These are phyloP conservation scores for Filosporella fistucella DNA, from an alignment of 495 filamentous ascomycete genomes.

Conservation along the genomic window DNA sequence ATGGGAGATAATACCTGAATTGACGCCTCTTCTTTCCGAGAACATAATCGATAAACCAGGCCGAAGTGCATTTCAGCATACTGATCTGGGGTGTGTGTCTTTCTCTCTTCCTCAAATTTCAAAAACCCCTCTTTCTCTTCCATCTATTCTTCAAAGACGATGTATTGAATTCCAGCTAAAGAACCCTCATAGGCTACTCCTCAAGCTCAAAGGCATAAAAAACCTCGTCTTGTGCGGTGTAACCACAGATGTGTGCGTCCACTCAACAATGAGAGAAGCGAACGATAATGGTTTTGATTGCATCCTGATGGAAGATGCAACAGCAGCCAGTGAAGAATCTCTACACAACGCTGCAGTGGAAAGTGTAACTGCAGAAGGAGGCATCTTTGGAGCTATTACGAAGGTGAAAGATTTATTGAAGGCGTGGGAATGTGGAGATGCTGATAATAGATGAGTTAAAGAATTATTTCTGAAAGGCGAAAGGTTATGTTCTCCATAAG, in stretches of 20 bases:
- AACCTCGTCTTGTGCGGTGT: conserved; percentile 63
- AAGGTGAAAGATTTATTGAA: no score
- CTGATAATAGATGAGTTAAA: no score
- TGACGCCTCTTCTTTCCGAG: conserved; percentile 50
- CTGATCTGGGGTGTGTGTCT: no score
- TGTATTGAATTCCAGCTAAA: no score
- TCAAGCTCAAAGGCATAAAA: conserved; percentile 54
- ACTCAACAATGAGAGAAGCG: conserved; percentile 62
- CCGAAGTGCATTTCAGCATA: conserved; percentile 60
- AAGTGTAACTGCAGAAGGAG: conserved; percentile 20
- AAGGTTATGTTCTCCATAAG: no score
- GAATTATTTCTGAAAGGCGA: no score
- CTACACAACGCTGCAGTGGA: conserved; percentile 15
- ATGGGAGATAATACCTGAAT: conserved; percentile 57
- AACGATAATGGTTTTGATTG: conserved; percentile 43
- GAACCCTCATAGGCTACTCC: conserved; percentile 50
- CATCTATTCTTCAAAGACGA: no score
- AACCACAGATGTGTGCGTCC: conserved; percentile 66
- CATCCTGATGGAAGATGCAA: conserved; percentile 18
- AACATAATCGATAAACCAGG: conserved; percentile 68
- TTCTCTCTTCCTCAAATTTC: no score
- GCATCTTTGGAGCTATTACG: conserved; percentile 22
- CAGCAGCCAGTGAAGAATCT: conserved; percentile 9
- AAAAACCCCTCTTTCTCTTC: no score
- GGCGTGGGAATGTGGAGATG: no score